Base-by-base conservation (phyloP, 305 asterid species). In the Fraxinus latifolia region DNA sequence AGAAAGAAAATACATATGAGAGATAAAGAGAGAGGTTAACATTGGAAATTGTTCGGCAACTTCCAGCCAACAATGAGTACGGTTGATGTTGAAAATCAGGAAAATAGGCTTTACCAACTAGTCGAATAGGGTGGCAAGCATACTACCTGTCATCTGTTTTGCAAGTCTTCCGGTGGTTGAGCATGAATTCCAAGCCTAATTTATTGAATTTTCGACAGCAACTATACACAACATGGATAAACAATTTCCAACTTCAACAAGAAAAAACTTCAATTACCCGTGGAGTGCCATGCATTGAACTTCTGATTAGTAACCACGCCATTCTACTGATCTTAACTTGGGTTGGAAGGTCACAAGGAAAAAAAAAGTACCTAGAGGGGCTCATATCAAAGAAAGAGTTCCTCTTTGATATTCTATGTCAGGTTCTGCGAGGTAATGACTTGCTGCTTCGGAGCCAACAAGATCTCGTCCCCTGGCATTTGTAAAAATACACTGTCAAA, bases 401-500 rank as follows among this genome's bases (percentile, higher is more conserved):
- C 82, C 72, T 78, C 29, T 78, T 67, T 32, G 76, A 72, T 81
- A 78, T 84, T 58, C 68, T 84, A 34, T 77, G 79, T 83, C 82
- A 88, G 83, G 85, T 82, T 85, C 86, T 74, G n/a, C 87, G 88
- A 12, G 86, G 87, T 37, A 76, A 70, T 78, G 92, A 85, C 86
- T 83, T 93, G 88, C 90, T 88, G 80, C 90, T 81, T 55, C 93
- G 87, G 4, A 85, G 67, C 97, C 98, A 94, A 84, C 93, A 90
- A 79, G 90, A 86, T 82, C 86, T 87, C 34, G 84, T 73, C 77
- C 86, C 91, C 98, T 94, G 95, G 74, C 44, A 85, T 81, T 77
- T 32, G 84, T 75, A 78, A 44, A 74, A 77, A 47, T 36, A 70
- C 42, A 44, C 44, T 55, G 67, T 80, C 33, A 82, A 60, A 73